Evolutionary conservation across 164 flowering plant genomes (phyloP).

Genomic region (Annona squamosa): DNA sequence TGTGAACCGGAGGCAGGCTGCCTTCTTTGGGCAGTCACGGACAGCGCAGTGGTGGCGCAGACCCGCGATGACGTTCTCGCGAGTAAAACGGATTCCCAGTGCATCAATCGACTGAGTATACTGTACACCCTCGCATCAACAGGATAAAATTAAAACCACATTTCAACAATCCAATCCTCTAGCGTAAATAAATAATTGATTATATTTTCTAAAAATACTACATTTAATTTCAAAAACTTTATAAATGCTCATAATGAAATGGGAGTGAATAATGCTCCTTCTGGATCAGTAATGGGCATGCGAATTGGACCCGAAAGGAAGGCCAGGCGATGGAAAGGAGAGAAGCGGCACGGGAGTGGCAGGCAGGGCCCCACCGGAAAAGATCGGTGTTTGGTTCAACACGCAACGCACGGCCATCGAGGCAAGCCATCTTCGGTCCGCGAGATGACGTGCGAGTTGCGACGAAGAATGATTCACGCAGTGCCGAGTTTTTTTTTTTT

Average conservation of each 20-base stretch:
- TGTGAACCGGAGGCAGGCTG: no score
- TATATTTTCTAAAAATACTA: no score
- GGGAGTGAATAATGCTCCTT: no score
- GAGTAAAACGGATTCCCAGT: not conserved
- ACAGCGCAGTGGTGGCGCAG: not conserved
- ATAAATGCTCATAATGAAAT: no score
- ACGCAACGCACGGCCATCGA: conserved; percentile 4
- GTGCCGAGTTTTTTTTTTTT: no score
- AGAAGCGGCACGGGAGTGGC: not conserved
- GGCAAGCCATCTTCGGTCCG: not conserved
- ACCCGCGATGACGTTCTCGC: not conserved
- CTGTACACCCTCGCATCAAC: not conserved
- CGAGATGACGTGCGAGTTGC: not conserved
- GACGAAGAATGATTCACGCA: not conserved
- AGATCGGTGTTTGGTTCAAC: not conserved
- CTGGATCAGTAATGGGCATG: no score
- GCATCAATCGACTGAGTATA: not conserved
- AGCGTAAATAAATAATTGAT: no score
- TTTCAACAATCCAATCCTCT: no score
- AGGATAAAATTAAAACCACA: no score
- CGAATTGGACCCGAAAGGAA: no score
- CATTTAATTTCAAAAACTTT: no score
- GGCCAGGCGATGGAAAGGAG: not conserved
- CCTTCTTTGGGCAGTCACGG: conserved; percentile 6
- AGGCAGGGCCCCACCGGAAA: not conserved